Base-by-base conservation (phyloP, 768 basidiomycete species). In the Pleurotus tuoliensis region DNA sequence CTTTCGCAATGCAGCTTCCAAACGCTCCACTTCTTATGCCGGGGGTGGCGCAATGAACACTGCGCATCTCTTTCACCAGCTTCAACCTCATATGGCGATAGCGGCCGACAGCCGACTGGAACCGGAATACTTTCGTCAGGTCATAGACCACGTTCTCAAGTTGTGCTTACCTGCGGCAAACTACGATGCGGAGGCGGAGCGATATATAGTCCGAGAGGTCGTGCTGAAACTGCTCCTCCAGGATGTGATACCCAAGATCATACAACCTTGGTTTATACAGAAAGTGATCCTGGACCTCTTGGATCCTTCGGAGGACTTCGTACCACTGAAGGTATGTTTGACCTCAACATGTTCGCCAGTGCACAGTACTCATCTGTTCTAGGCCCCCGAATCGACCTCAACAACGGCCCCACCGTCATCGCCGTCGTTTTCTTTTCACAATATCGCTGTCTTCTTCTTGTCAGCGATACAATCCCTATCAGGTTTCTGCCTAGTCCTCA, bases 191-290 rank as follows among this genome's bases (percentile, higher is more conserved):
- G 85, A 90, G 49, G 69, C 84, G 0, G 91, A 97, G 72, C 82
- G 92, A n/a, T 77, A 82, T 58, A 88, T 98, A 57, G 72, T 91
- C 41, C 84, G 93, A 56, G 96, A 98, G 72, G 74, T 97, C 39
- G 64, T 96, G 27, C 81, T 92, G 64, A 88, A 90, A 62, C 77
- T 91, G 20, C 72, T 98, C 5, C 73, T 94, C 59, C 79, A 80
- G 47, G 84, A 86, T 59, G 70, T 88, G 22, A 64, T 88, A 22
- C 86, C 86, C 27, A 85, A 82, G 61, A 67, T 96, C 50, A 81
- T 84, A 5, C 88, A 97, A 67, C 89, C 91, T 0, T 98, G 95
- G 94, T 98, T 97, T 68, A 81, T 96, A 46, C 85, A 93, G 57
- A 84, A 77, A 63, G 64, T 80, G 3, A 74, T 89, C 9, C 74